phyloP scores from a whole-genome alignment of 148 eudicot species.

The Vaccinium vitisidaea region DNA sequence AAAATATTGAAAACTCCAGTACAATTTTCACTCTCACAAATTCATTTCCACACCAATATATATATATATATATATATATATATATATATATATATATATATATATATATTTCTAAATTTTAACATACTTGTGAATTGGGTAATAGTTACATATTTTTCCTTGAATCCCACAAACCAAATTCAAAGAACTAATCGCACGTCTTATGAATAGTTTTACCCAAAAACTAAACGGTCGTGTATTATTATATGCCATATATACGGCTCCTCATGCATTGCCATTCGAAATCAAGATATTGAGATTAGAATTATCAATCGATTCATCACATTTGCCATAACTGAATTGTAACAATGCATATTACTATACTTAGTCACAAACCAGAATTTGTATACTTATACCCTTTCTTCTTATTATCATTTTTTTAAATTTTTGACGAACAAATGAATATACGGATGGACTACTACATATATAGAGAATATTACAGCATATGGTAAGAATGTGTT shows the following conservation, averaged over 20 bases:
- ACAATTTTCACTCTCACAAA: too few species aligned
- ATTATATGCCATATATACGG: background rate
- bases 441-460: background rate
- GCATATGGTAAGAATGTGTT: too few species aligned
- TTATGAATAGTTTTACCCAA: background rate
- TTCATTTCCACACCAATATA: too few species aligned
- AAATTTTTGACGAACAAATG: background rate
- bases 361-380: too few species aligned
- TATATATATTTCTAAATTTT: background rate
- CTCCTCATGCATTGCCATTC: background rate
- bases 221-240: background rate
- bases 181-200: background rate
- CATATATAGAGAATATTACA: too few species aligned
- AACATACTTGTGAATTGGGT: background rate
- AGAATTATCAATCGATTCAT: background rate
- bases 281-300: background rate
- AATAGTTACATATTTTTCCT: background rate
- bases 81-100: too few species aligned
- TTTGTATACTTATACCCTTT: background rate
- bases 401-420: background rate
- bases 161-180: background rate
- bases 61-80: too few species aligned
- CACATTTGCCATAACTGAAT: too few species aligned
- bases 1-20: background rate
- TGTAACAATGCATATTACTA: too few species aligned